Base-by-base conservation (phyloP, 371 early-diverging fungal species). In the Rhizomucor pusillus region DNA sequence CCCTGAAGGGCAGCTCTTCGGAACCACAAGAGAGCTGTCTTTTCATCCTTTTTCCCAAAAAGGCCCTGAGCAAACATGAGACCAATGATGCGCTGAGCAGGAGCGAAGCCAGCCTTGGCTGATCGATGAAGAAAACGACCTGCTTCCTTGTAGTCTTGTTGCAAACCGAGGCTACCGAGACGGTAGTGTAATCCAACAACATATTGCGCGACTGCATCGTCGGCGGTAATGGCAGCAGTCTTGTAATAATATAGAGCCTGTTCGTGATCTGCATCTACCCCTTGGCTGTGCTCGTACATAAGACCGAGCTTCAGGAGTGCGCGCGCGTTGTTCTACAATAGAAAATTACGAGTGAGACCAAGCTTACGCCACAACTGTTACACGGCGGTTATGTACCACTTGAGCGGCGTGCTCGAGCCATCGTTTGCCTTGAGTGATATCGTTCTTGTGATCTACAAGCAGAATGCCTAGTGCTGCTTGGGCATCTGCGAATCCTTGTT, bases 1-100 rank as follows among this genome's bases (percentile, higher is more conserved):
- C 87, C 87, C 19, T 76, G 72, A 1, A 70, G 58, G 0, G 90
- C 89, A 3, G 90, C 84, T 36, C 73, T 74, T 13, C 66, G 63
- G 67, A 86, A 93, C 84, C 87, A 87, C 0, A 70, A 52, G 5
- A 89, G 71, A 0, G 92, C 91, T 14, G 66, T 52, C 14, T 58
- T 47, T 47, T 84, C 73, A 29, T 72, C 65, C 33, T 53, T 67
- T n/a, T 56, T 55, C 22, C 65, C 66, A 20, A 40, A 4, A 36
- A 50, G 20, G 6, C 43, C 12, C 43, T 74, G 67, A 12, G 54
- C 61, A 56, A 70, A 73, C 50, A 73, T 62, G 18, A 68, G 66
- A 5, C 74, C 79, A 10, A 76, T 56, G 0, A 72, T 65, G 34
- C 67, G 63, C 41, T 79, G 79, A 1, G 75, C 77, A 33, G 62